Base-by-base conservation (phyloP, 2,329 filamentous ascomycete species). In the Exophiala sideris region DNA sequence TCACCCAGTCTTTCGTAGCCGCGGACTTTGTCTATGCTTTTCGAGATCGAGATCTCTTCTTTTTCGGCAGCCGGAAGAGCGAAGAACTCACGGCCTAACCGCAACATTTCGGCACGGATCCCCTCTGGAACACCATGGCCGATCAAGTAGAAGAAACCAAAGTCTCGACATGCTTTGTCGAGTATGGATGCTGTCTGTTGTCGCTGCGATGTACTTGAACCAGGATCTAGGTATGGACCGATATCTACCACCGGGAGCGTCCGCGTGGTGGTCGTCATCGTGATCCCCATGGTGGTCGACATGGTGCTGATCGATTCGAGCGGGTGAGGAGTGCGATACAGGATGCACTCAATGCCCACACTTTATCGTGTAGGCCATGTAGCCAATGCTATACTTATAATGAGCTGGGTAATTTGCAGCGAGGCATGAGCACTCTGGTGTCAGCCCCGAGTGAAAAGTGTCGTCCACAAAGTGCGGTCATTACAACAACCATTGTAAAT, bases 141-240 rank as follows among this genome's bases (percentile, higher is more conserved):
- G 14, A 75, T 63, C 29, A 74, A 67, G 33, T 73, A 61, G 50
- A 75, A 71, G 2, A 71, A 72, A 3, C 75, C 61, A 55, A 74
- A 51, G 11, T 51, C 48, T 39, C 40, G 48, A 32, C 48, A 51
- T 29, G 48, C 48, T 5, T 20, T n/a, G 18, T 51, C 34, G 14
- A 51, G 33, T 12, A 20, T 18, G 18, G 9, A 12, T 5, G 41
- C 36, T 8, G 48, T 51, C 10, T 6, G 16, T 38, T 29, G 40
- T 3, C 48, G 48, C n/a, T 51, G 18, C n/a, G 48, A n/a, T 11
- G 29, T 16, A 9, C 14, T 45, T 7, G 41, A 51, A 2, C 12
- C 12, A 6, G 33, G 35, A 38, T 45, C 41, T n/a, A 51, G 40
- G 12, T 51, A 51, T 12, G 48, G 41, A 36, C 29, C 11, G 16